A percentile compares a stretch with the other conserved stretches of the same genome.
Conservation (phyloP, 768 basidiomycete genomes). For the Boletales sp. region DNA sequence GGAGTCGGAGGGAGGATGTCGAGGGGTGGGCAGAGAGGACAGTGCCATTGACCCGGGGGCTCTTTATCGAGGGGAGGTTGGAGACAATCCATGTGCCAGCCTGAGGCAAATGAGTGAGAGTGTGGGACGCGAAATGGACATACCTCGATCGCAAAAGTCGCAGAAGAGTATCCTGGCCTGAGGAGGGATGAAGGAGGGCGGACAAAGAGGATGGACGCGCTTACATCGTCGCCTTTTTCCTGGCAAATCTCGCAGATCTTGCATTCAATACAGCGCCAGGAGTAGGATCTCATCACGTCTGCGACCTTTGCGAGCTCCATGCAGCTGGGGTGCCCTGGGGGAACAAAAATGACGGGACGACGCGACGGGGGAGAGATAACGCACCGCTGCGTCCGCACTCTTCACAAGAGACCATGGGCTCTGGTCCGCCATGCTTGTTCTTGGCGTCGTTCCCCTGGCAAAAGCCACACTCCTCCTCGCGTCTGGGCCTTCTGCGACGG, state of each 20-base stretch:
- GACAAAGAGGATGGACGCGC: constrained; percentile 29
- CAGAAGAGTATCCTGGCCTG: constrained; percentile 85
- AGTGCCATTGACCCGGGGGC: constrained; percentile 78
- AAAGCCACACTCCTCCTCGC: constrained; percentile 73
- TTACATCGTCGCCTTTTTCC: constrained; percentile 84
- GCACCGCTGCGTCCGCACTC: constrained; percentile 83
- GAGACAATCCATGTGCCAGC: constrained; percentile 85
- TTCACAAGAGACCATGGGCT: constrained; percentile 73
- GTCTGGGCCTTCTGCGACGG: constrained; percentile 41
- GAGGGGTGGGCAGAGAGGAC: constrained; percentile 55
- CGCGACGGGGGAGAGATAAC: constrained; percentile 19
- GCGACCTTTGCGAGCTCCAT: constrained; percentile 60
- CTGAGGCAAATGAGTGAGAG: constrained; percentile 32
- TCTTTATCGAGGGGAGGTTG: constrained; percentile 63
- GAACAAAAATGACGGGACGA: background rate
- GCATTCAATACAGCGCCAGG: constrained; percentile 89
- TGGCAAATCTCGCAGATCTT: constrained; percentile 88
- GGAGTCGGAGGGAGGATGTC: constrained; percentile 10
- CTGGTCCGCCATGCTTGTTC: constrained; percentile 56
- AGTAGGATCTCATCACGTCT: constrained; percentile 63
- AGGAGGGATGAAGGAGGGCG: constrained; percentile 16
- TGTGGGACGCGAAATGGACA: constrained; percentile 7
- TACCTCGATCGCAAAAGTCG: constrained; percentile 91
- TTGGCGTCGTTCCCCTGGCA: constrained; percentile 63
- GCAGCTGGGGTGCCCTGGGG: constrained; percentile 82